Base-by-base conservation (phyloP, 1,284 basidiomycete species). In the Taiwanofungus camphoratus region DNA sequence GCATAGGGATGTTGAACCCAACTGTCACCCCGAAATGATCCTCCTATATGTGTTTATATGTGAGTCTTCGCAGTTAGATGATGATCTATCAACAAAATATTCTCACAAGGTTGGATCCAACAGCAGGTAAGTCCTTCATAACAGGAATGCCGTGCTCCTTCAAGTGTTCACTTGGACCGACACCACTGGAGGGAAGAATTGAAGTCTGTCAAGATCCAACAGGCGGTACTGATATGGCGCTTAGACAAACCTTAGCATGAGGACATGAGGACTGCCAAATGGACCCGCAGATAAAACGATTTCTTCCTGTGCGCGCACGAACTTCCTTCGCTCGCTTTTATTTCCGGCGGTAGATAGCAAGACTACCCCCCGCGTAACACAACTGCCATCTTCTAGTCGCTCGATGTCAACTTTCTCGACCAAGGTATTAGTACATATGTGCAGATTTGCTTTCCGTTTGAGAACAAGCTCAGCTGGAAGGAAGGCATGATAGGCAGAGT, bases 211-310 rank as follows among this genome's bases (percentile, higher is more conserved):
- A 20, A 9, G 2, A n/a, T n/a, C n/a, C n/a, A n/a, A n/a, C n/a
- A n/a, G n/a, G n/a, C n/a, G n/a, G n/a, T n/a, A n/a, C n/a, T n/a
- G n/a, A n/a, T n/a, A n/a, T n/a, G n/a, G n/a, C n/a, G n/a, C n/a
- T 2, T 3, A n/a, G 5, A 39, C 37, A 4, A 16, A 63, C 61
- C 65, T 68, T 18, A 65, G 41, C 58, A 64, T 56, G 2, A 67
- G 50, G 6, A 66, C 31, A 22, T 61, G 59, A 0, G 66, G 65
- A 20, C 57, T 58, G 0, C 59, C 60, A 11, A 68, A 46, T 1
- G 63, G 55, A 12, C 66, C 67, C 8, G 56, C 53, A 33, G 49
- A 61, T 12, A 68, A 20, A 5, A 68, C 48, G 2, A 66, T 52
- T 42, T 65, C 62, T 36, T 50, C 45, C n/a, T 42, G 44, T 2